Conservation (phyloP, 106 monocot species). For the Iris macrosiphon region DNA sequence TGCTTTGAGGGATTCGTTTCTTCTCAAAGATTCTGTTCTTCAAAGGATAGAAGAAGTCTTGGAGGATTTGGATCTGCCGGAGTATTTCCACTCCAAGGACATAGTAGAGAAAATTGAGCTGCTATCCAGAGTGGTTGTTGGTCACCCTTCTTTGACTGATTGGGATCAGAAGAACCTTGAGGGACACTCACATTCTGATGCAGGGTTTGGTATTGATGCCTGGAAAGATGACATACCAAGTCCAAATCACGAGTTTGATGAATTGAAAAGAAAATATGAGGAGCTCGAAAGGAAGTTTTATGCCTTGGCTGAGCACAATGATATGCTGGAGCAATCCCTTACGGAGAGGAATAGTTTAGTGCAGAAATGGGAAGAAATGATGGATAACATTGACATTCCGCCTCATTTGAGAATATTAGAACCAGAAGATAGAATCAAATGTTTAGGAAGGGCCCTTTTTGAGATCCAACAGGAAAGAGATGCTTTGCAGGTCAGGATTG, state of each 20-base stretch:
- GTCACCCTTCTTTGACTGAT: conserved; percentile 30
- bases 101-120: conserved; percentile 83
- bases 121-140: conserved; percentile 47
- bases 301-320: conserved; percentile 86
- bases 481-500: conserved; percentile 59
- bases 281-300: conserved; percentile 74
- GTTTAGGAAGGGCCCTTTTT: conserved; percentile 50
- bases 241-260: conserved; percentile 37
- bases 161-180: conserved; percentile 25
- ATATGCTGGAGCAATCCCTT: conserved; percentile 90
- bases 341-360: conserved; percentile 71
- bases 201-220: conserved; percentile 20
- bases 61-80: conserved; percentile 83
- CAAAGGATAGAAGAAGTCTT: conserved; percentile 94
- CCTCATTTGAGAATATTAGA: conserved; percentile 46
- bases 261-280: conserved; percentile 58
- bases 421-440: conserved; percentile 62
- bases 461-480: conserved; percentile 66
- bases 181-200: conserved; percentile 42
- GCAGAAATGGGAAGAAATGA: conserved; percentile 78
- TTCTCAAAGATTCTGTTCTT: conserved; percentile 85
- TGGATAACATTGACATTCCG: conserved; percentile 66
- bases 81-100: conserved; percentile 80
- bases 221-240: conserved; percentile 24
- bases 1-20: conserved; percentile 94